These are phyloP conservation scores for Pichia californica DNA, from an alignment of 805 yeast species.

Conservation along the genomic window DNA sequence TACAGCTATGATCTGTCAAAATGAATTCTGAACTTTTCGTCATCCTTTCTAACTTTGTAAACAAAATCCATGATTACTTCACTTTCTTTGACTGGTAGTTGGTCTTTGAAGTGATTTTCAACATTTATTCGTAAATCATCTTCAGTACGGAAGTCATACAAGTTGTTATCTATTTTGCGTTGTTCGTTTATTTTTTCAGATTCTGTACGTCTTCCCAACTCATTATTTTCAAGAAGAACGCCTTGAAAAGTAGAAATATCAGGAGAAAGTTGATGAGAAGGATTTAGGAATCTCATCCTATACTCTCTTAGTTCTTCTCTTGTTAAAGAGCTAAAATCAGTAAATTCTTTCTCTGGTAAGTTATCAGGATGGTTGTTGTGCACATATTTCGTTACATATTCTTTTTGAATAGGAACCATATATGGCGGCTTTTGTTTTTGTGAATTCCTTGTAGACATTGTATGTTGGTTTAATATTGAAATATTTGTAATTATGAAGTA, in stretches of 20 bases:
- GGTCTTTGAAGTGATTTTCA: conserved; percentile 52
- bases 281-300: conserved; percentile 41
- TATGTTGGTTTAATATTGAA: no score
- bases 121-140: conserved; percentile 25
- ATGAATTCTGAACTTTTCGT: conserved; percentile 34
- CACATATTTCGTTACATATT: conserved; percentile 58
- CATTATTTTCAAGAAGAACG: conserved; percentile 53
- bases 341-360: conserved; percentile 42
- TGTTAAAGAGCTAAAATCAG: conserved; percentile 65
- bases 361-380: conserved; percentile 70
- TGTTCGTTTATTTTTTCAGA: conserved; percentile 25
- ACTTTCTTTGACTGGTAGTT: conserved; percentile 59
- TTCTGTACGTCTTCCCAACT: conserved; percentile 66
- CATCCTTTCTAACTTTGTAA: conserved; percentile 73
- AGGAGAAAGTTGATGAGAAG: conserved; percentile 38
- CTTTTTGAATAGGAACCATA: conserved; percentile 60
- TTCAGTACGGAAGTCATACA: conserved; percentile 27
- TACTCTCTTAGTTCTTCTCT: conserved; percentile 64
- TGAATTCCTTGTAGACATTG: conserved; percentile 13
- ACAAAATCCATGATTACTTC: conserved; percentile 85
- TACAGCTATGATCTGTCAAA: conserved; percentile 21
- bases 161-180: conserved; percentile 20
- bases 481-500: no score
- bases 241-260: conserved; percentile 65
- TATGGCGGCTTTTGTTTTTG: conserved; percentile 15